Percentiles rank a stretch among this genome's conserved stretches.
Evolutionary conservation across 768 basidiomycete species (phyloP).

Genomic region (Trametes meyenii): DNA sequence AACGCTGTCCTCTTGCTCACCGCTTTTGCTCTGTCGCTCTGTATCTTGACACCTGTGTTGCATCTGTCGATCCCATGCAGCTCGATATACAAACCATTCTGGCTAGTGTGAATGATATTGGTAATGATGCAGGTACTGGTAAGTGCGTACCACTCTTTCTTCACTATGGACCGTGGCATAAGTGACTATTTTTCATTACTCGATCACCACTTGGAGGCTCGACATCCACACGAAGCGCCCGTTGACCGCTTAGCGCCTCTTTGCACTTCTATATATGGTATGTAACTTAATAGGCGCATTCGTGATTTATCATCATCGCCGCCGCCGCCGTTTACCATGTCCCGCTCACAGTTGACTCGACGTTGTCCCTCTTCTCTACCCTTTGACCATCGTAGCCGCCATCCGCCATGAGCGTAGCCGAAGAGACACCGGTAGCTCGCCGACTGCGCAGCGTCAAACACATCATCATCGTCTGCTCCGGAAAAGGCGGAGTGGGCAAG

Average conservation of each 20-base stretch:
- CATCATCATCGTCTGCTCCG: conserved; percentile 91
- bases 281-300: conserved; percentile 11
- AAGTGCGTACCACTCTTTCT: too few relatives aligned
- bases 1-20: neutral
- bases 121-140: too few relatives aligned
- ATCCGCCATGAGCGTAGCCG: conserved; percentile 28
- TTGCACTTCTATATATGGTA: conserved; percentile 5
- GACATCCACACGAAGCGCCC: neutral
- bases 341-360: conserved; percentile 9
- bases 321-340: conserved; percentile 5
- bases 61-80: neutral
- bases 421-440: conserved; percentile 64
- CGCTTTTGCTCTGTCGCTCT: conserved; percentile 4
- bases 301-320: conserved; percentile 24
- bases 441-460: conserved; percentile 77
- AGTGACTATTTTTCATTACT: neutral
- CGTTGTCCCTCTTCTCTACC: neutral
- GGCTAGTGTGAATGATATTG: too few relatives aligned
- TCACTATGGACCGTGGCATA: neutral
- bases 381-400: neutral
- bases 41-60: neutral
- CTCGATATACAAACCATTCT: too few relatives aligned
- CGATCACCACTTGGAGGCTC: too few relatives aligned
- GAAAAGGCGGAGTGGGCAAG: conserved; percentile 98
- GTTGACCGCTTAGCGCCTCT: neutral